A percentile compares a stretch with the other conserved stretches of the same genome.
phyloP scores from a whole-genome alignment of 2,329 filamentous ascomycete species.

The Rugonectria rugulosa region DNA sequence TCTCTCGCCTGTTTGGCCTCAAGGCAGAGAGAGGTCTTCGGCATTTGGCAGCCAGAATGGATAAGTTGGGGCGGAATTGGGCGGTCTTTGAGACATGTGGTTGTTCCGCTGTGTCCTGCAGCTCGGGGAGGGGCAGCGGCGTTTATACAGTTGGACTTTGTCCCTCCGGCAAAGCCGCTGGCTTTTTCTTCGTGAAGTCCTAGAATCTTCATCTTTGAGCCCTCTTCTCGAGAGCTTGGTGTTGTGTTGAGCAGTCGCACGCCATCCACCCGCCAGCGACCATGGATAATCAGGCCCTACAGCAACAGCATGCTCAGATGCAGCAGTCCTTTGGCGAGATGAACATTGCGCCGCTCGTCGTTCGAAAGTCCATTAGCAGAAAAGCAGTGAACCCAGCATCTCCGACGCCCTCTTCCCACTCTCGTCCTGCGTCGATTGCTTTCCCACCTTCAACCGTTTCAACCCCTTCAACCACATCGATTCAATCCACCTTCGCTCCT shows the following conservation, averaged over 20 bases:
- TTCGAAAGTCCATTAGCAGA: not conserved
- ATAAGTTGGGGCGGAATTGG: not conserved
- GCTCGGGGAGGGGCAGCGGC: no score
- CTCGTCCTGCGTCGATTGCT: not conserved
- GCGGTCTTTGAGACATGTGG: not conserved
- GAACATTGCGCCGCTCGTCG: constrained; percentile 7
- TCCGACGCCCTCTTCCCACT: not conserved
- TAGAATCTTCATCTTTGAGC: not conserved
- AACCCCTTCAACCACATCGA: not conserved
- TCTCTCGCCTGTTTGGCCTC: not conserved
- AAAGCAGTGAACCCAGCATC: constrained; percentile 1
- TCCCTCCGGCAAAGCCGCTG: not conserved
- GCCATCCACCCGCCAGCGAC: not conserved
- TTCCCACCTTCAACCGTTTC: not conserved
- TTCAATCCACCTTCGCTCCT: not conserved
- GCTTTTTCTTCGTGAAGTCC: not conserved
- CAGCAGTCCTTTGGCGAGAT: constrained; percentile 5
- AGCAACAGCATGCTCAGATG: constrained; percentile 6
- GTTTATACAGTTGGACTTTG: no score
- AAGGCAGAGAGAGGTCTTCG: not conserved
- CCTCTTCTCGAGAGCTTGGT: not conserved
- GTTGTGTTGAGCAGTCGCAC: not conserved
- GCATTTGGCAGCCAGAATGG: not conserved
- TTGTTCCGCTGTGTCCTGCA: no score
- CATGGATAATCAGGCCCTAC: constrained; percentile 5